Evolutionary conservation across 2,329 filamentous ascomycete species (phyloP), one percentile per base, ranked within the genome.

Genomic region (Penicillium digitatum): DNA sequence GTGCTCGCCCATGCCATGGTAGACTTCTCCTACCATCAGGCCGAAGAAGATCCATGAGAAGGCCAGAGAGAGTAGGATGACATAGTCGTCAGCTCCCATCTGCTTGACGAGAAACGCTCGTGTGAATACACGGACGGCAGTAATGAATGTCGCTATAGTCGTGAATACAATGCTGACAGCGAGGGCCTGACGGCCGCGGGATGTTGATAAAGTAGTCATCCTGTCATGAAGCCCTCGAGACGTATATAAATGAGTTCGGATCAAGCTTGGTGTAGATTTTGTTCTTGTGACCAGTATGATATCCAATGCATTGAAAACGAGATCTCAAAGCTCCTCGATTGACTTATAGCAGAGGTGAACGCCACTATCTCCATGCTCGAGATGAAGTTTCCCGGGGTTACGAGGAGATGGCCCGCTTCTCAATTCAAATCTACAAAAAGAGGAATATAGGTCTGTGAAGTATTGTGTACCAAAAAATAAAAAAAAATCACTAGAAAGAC

Each of bases 81-180:
- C 66, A 64, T 72, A 72, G 53, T 77, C 74, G 24, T 74, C 69
- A 11, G 62, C 45, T 45, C 68, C 68, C 52, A 72, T 64, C 35
- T 74, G 69, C 55, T 69, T 69, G 35, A 73, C 66, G 48, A 74
- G 56, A 11, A 62, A 56, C 3, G 62, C 59, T 49, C 72, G 61
- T 9, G 75, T 76, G 56, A 74, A 76, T 46, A 78, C 69, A 8
- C 75, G 73, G n/a, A 73, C 50, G 3, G 57, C 58, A n/a, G 75
- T 69, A 40, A 76, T 68, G 0, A 63, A 35, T 11, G 67, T 66
- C 3, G 70, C 66, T 18, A 76, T 62, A 32, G 46, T 56, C 2
- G 69, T 71, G 39, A 71, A 70, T 34, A 66, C 59, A n/a, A 55
- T 64, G 54, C 65, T 70, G 39, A 66, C 50, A 37, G 60, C 60